Conservation (phyloP, 2,329 filamentous ascomycete genomes). For the Bipolaris cookei region DNA sequence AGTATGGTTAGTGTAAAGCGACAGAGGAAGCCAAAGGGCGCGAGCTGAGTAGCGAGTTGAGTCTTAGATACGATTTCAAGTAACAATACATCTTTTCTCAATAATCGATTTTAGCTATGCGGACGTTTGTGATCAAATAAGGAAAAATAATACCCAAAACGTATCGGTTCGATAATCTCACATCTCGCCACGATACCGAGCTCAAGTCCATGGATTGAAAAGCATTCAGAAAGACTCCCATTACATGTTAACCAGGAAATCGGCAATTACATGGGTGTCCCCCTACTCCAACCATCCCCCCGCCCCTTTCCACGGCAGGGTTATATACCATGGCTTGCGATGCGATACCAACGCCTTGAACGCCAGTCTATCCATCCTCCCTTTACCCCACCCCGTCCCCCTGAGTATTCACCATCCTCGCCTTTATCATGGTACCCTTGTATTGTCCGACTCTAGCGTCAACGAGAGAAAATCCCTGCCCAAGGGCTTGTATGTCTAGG, state of each 20-base stretch:
- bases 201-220: too few species aligned
- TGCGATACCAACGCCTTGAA: conserved; percentile 3
- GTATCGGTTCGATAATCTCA: too few species aligned
- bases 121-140: too few species aligned
- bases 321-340: conserved; percentile 1
- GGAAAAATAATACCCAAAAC: too few species aligned
- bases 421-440: neutral
- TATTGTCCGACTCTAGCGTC: neutral
- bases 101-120: too few species aligned
- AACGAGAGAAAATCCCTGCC: neutral
- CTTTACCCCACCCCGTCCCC: too few species aligned
- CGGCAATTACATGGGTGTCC: neutral
- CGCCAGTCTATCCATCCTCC: conserved; percentile 3
- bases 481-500: conserved; percentile 4
- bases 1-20: conserved; percentile 66
- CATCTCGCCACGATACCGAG: too few species aligned
- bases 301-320: neutral
- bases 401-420: neutral
- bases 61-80: too few species aligned
- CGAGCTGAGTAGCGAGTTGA: neutral
- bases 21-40: conserved; percentile 34
- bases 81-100: neutral
- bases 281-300: neutral
- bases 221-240: too few species aligned
- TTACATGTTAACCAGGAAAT: neutral